These are phyloP conservation scores for Rosa rugosa DNA, from an alignment of 306 rosid genomes.

Conservation along the genomic window DNA sequence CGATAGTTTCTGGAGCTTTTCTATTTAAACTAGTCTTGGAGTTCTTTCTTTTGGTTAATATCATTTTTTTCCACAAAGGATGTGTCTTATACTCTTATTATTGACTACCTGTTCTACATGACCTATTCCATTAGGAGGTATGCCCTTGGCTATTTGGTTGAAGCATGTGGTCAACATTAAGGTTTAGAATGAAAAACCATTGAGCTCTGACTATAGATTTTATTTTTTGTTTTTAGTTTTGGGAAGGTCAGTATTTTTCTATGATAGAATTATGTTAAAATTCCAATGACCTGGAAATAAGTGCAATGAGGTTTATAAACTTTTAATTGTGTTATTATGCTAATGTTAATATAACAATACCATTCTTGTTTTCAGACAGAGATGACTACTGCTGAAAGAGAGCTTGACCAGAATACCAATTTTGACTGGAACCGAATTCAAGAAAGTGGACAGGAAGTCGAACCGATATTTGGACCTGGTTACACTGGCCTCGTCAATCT, in stretches of 20 bases:
- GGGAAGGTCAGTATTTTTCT: background rate
- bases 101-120: background rate
- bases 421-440: slow-evolving; percentile 96
- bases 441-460: slow-evolving; percentile 91
- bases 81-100: background rate
- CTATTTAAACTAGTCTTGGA: background rate
- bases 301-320: background rate
- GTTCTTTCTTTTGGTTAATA: slow-evolving; percentile 8
- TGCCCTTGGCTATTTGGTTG: background rate
- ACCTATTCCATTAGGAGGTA: background rate
- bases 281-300: background rate
- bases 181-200: background rate
- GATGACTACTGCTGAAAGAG: slow-evolving; percentile 99
- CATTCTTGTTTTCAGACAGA: slow-evolving; percentile 67
- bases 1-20: background rate
- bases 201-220: background rate
- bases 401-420: slow-evolving; percentile 94
- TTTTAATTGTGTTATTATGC: background rate
- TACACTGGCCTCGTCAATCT: slow-evolving; percentile 92
- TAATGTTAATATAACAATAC: background rate
- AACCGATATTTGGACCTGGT: slow-evolving; percentile 92
- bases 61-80: background rate
- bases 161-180: background rate
- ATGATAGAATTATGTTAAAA: background rate
- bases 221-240: background rate